Percentiles rank a stretch among this genome's conserved stretches.
Evolutionary conservation across 208 protist genomes (phyloP).

Genomic region (Trypanosoma grayi): DNA sequence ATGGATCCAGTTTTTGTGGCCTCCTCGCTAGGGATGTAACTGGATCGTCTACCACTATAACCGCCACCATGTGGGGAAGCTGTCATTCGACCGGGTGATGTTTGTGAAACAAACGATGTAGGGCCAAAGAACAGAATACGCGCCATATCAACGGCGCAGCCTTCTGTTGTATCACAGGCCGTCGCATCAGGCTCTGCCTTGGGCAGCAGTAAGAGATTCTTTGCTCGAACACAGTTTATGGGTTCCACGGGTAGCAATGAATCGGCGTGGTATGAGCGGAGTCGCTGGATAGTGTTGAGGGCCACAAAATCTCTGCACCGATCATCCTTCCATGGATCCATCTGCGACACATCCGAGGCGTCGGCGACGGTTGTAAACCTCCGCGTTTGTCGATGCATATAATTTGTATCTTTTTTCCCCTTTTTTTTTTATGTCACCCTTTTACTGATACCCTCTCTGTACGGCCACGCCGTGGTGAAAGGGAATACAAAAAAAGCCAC

Average conservation of each 20-base stretch:
- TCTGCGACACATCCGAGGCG: constrained; percentile 30
- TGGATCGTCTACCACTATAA: constrained; percentile 18
- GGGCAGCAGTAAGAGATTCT: constrained; percentile 64
- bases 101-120: constrained; percentile 55
- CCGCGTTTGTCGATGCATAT: constrained; percentile 8
- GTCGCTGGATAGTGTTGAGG: constrained; percentile 78
- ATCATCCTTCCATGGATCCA: constrained; percentile 87
- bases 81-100: constrained; percentile 48
- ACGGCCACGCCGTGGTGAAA: too few species aligned
- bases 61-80: constrained; percentile 39
- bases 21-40: background rate
- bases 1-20: background rate
- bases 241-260: constrained; percentile 47
- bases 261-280: constrained; percentile 66
- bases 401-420: background rate
- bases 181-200: constrained; percentile 53
- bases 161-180: constrained; percentile 38
- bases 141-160: constrained; percentile 62
- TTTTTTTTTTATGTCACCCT: background rate
- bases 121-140: constrained; percentile 65
- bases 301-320: constrained; percentile 77
- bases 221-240: constrained; percentile 53
- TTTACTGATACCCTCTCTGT: background rate
- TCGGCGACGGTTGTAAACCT: background rate
- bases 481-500: background rate